These are phyloP conservation scores for Kuraishia molischiana DNA, from an alignment of 805 yeast genomes.

Conservation along the genomic window DNA sequence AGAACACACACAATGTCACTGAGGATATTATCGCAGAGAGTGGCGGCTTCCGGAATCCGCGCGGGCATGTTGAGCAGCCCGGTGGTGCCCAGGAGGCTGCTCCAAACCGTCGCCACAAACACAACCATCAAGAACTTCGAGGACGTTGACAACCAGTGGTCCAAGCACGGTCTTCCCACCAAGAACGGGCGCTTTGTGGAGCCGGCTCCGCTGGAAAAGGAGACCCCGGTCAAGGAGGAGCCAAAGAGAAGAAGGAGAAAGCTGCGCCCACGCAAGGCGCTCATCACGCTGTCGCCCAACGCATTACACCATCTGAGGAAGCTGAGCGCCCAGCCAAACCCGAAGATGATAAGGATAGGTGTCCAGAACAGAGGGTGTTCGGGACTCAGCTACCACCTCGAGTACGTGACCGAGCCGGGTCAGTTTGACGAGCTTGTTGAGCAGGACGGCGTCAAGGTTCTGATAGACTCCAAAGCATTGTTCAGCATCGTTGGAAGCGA, in stretches of 20 bases:
- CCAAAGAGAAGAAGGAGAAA: conserved; percentile 38
- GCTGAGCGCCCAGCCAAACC: conserved; percentile 71
- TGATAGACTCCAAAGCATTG: conserved; percentile 92
- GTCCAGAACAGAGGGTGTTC: conserved; percentile 97
- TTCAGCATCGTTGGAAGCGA: conserved; percentile 94
- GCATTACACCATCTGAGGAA: conserved; percentile 67
- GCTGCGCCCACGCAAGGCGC: conserved; percentile 81
- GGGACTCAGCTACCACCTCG: conserved; percentile 84
- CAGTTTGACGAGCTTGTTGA: conserved; percentile 89
- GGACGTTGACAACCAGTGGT: conserved; percentile 5
- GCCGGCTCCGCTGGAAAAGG: not conserved
- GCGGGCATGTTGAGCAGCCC: not conserved
- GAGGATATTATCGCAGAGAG: no score
- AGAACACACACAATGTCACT: no score
- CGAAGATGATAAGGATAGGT: conserved; percentile 83
- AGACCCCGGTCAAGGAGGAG: not conserved
- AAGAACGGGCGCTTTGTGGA: conserved; percentile 5
- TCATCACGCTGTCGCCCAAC: conserved; percentile 66
- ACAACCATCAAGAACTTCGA: not conserved
- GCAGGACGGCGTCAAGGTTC: conserved; percentile 88
- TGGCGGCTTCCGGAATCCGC: no score
- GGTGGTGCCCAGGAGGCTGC: not conserved
- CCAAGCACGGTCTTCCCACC: conserved; percentile 8
- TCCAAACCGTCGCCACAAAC: no score
- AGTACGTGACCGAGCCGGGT: conserved; percentile 85